Conservation (phyloP, 225 moss, liverwort and hornwort genomes). For the Asterella californica region DNA sequence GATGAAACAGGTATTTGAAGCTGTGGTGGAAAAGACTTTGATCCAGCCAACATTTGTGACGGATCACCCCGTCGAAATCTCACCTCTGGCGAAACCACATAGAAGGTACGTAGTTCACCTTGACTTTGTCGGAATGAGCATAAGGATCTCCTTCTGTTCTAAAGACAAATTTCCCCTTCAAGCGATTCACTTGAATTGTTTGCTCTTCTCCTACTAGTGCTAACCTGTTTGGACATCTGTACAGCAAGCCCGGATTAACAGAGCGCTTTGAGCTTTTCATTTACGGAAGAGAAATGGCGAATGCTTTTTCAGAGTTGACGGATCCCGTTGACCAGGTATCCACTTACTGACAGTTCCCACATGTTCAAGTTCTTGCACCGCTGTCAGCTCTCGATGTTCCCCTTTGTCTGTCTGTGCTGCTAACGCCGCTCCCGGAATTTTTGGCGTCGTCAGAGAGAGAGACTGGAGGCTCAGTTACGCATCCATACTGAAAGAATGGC, state of each 20-base stretch:
- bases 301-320: conserved; percentile 96
- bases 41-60: conserved; percentile 97
- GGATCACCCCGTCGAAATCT: conserved; percentile 96
- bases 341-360: not conserved
- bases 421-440: not conserved
- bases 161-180: not conserved
- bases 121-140: not conserved
- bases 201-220: not conserved
- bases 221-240: conserved; percentile 2
- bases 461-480: conserved; percentile 78
- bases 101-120: conserved; percentile 52
- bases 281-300: conserved; percentile 96
- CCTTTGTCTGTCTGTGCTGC: not conserved
- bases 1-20: conserved; percentile 77
- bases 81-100: conserved; percentile 91
- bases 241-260: conserved; percentile 75
- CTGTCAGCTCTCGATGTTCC: not conserved
- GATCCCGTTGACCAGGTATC: conserved; percentile 91
- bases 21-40: conserved; percentile 79
- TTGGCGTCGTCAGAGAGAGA: conserved; percentile 51
- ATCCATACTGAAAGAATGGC: conserved; percentile 72
- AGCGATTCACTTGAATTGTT: not conserved
- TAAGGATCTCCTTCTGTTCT: not conserved
- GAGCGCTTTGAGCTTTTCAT: conserved; percentile 97
- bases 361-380: not conserved